Percentiles rank a stretch among this genome's conserved stretches.
These are phyloP conservation scores for Jaenimonas drosophilae DNA, from an alignment of 208 protist species.

Conservation along the genomic window DNA sequence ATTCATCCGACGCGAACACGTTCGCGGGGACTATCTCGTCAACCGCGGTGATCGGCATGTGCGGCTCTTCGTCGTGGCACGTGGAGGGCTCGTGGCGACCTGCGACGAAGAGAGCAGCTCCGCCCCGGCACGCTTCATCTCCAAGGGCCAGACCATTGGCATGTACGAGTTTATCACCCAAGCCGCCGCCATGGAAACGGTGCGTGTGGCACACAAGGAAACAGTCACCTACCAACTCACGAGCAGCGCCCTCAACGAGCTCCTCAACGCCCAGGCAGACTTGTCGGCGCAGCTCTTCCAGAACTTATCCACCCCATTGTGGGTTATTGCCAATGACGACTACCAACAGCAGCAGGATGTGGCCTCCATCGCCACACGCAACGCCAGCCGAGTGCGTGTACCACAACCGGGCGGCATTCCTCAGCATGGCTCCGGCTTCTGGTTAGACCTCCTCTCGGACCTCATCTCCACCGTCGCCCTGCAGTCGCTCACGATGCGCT, in stretches of 20 bases:
- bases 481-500: slow-evolving; percentile 39
- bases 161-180: slow-evolving; percentile 81
- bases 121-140: slow-evolving; percentile 39
- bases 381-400: slow-evolving; percentile 30
- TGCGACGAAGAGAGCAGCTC: slow-evolving; percentile 38
- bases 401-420: slow-evolving; percentile 23
- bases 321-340: slow-evolving; percentile 42
- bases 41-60: slow-evolving; percentile 49
- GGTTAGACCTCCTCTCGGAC: slow-evolving; percentile 64
- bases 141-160: slow-evolving; percentile 49
- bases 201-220: slow-evolving; percentile 50
- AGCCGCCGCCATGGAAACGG: slow-evolving; percentile 48
- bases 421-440: slow-evolving; percentile 19
- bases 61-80: slow-evolving; percentile 54
- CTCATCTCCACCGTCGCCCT: slow-evolving; percentile 30
- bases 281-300: slow-evolving; percentile 68
- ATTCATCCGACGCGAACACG: slow-evolving; percentile 44
- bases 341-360: slow-evolving; percentile 42
- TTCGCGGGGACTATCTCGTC: slow-evolving; percentile 62
- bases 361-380: slow-evolving; percentile 21
- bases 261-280: slow-evolving; percentile 62
- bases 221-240: slow-evolving; percentile 76
- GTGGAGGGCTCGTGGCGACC: slow-evolving; percentile 44
- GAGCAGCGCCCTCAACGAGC: slow-evolving; percentile 51
- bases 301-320: slow-evolving; percentile 67